A percentile compares a stretch with the other conserved stretches of the same genome.
Evolutionary conservation across 1,284 basidiomycete species (phyloP).

Genomic region (Termitomyces sp.): DNA sequence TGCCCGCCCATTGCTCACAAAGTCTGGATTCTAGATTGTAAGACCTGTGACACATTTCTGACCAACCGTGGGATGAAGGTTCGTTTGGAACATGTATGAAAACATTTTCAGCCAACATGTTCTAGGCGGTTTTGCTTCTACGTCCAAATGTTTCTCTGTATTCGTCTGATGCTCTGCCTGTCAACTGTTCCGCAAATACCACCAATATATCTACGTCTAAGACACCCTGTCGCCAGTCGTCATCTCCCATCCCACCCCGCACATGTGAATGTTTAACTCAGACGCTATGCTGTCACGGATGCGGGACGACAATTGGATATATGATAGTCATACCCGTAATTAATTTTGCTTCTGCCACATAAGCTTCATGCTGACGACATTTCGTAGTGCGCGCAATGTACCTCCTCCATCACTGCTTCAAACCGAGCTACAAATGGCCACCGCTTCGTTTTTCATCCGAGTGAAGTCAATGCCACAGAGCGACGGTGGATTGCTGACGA

Average conservation of each 20-base stretch:
- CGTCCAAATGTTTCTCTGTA: slow-evolving; percentile 80
- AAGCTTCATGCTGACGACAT: slow-evolving; percentile 7
- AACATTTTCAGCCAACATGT: slow-evolving; percentile 6
- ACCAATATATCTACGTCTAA: slow-evolving; percentile 36
- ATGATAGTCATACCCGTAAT: slow-evolving; percentile 66
- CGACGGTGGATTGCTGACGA: slow-evolving; percentile 68
- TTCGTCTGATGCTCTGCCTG: slow-evolving; percentile 77
- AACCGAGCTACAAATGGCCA: slow-evolving; percentile 79
- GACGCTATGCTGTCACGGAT: slow-evolving; percentile 77
- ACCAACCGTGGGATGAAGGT: slow-evolving; percentile 86
- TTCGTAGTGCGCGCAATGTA: slow-evolving; percentile 61
- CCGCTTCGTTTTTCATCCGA: slow-evolving; percentile 83
- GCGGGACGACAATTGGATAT: slow-evolving; percentile 72
- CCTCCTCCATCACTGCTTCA: slow-evolving; percentile 55
- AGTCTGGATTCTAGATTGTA: slow-evolving; percentile 80
- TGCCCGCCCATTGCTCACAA: slow-evolving; percentile 50
- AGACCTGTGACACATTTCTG: slow-evolving; percentile 66
- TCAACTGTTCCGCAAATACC: slow-evolving; percentile 65
- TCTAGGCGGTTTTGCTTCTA: slow-evolving; percentile 75
- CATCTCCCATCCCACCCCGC: slow-evolving; percentile 26
- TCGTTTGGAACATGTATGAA: slow-evolving; percentile 19
- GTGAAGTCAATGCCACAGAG: slow-evolving; percentile 67
- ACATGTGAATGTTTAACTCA: slow-evolving; percentile 48
- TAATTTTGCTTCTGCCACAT: slow-evolving; percentile 7
- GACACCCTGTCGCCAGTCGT: slow-evolving; percentile 28